phyloP scores from a whole-genome alignment of 2,329 filamentous ascomycete species.

The Ambrosiella cleistominuta region DNA sequence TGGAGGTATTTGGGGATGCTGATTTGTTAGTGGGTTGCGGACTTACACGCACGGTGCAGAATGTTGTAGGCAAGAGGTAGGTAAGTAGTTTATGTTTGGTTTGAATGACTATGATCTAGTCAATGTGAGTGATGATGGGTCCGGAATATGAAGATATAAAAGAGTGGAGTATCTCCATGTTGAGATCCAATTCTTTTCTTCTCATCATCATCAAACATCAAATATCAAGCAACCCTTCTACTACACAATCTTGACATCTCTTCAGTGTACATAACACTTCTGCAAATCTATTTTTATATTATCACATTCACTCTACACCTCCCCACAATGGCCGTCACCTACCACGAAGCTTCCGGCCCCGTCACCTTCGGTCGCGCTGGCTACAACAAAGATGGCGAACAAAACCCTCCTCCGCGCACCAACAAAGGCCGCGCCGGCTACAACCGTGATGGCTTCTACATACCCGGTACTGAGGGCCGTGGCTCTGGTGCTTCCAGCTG shows the following conservation, averaged over 20 bases:
- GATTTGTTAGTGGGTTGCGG: too few species aligned
- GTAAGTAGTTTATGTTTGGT: too few species aligned
- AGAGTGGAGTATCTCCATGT: not conserved
- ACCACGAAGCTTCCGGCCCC: slow-evolving; percentile 2
- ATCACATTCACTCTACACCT: not conserved
- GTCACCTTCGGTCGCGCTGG: slow-evolving; percentile 26
- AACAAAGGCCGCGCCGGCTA: slow-evolving; percentile 25
- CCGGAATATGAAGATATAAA: not conserved
- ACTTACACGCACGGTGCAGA: too few species aligned
- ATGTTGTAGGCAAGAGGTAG: too few species aligned
- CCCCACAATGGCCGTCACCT: slow-evolving; percentile 16
- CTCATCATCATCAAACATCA: not conserved
- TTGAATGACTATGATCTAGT: too few species aligned
- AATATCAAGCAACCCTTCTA: too few species aligned
- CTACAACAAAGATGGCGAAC: slow-evolving; percentile 24
- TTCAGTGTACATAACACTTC: not conserved
- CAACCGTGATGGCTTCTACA: slow-evolving; percentile 23
- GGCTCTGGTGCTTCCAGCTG: not conserved
- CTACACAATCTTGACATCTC: not conserved
- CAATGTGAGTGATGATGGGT: too few species aligned
- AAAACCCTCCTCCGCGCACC: slow-evolving; percentile 13
- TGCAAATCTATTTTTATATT: not conserved
- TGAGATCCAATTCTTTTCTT: not conserved
- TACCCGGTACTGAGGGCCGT: slow-evolving; percentile 10
- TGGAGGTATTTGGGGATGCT: too few species aligned